These are phyloP conservation scores for Anthracocystis setariae DNA, from an alignment of 1,284 basidiomycete species.

Conservation along the genomic window DNA sequence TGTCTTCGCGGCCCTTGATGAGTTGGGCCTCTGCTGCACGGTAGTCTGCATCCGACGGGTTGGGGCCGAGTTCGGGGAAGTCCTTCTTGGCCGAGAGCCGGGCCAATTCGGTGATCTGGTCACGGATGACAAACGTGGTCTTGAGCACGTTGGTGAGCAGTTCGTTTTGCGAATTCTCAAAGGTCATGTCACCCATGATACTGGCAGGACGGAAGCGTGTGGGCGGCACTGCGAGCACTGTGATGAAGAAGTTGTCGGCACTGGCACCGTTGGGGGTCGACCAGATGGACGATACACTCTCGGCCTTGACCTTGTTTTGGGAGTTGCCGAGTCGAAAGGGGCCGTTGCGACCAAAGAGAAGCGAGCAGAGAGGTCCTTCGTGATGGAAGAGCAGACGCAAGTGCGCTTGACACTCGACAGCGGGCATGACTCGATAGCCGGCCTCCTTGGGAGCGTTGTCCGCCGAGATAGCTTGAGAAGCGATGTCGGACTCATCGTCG, in stretches of 20 bases:
- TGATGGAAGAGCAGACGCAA: slow-evolving; percentile 87
- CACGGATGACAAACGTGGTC: slow-evolving; percentile 72
- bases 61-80: slow-evolving; percentile 53
- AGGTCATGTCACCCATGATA: slow-evolving; percentile 89
- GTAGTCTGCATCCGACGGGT: slow-evolving; percentile 70
- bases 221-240: slow-evolving; percentile 88
- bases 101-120: slow-evolving; percentile 76
- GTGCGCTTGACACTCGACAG: slow-evolving; percentile 92
- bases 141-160: slow-evolving; percentile 85
- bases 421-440: slow-evolving; percentile 78
- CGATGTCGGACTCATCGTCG: slow-evolving; percentile 27
- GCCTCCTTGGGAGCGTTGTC: slow-evolving; percentile 58
- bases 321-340: slow-evolving; percentile 72
- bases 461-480: slow-evolving; percentile 39
- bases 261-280: slow-evolving; percentile 71
- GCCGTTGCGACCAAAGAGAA: slow-evolving; percentile 93
- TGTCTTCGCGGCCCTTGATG: slow-evolving; percentile 70
- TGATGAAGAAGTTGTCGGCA: slow-evolving; percentile 97
- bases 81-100: slow-evolving; percentile 75
- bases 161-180: slow-evolving; percentile 97
- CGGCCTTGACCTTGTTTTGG: slow-evolving; percentile 32
- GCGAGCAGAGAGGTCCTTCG: slow-evolving; percentile 81
- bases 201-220: slow-evolving; percentile 95
- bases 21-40: slow-evolving; percentile 58
- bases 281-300: slow-evolving; percentile 32